These are phyloP conservation scores for Populus tremula DNA, from an alignment of 345 rosid genomes.

Conservation along the genomic window DNA sequence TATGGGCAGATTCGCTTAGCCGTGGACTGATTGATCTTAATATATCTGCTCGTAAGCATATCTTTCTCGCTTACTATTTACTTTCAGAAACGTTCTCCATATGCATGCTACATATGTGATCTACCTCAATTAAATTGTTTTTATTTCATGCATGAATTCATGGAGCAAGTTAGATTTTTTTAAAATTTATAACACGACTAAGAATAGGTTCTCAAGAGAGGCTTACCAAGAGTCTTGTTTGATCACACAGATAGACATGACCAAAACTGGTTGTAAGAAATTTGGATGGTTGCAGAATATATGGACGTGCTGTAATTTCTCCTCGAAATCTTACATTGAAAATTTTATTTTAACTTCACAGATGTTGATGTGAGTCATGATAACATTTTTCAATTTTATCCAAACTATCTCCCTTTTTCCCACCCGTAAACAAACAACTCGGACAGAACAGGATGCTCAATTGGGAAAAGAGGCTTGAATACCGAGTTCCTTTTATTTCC, in stretches of 20 bases:
- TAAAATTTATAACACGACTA: too few relatives aligned
- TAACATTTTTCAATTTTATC: background rate
- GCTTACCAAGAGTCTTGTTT: too few relatives aligned
- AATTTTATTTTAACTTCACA: too few relatives aligned
- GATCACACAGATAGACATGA: too few relatives aligned
- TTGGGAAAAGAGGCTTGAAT: background rate
- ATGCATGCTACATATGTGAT: background rate
- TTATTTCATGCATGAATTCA: background rate
- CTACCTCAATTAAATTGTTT: background rate
- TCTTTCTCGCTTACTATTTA: slow-evolving; percentile 4
- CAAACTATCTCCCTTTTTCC: background rate
- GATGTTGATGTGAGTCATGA: background rate
- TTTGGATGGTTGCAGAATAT: too few relatives aligned
- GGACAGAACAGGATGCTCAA: background rate
- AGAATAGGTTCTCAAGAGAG: too few relatives aligned
- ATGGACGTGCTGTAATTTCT: too few relatives aligned
- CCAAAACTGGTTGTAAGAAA: too few relatives aligned
- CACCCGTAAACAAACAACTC: too few relatives aligned
- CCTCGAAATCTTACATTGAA: too few relatives aligned
- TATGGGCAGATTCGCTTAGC: slow-evolving; percentile 96
- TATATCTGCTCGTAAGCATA: slow-evolving; percentile 87
- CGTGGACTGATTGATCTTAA: slow-evolving; percentile 98
- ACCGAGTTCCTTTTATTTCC: background rate
- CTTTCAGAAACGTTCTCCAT: background rate
- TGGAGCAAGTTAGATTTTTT: background rate